Evolutionary conservation across 1,284 basidiomycete genomes (phyloP), one percentile per base, ranked within the genome.

Genomic region (Tylopilus sp.): DNA sequence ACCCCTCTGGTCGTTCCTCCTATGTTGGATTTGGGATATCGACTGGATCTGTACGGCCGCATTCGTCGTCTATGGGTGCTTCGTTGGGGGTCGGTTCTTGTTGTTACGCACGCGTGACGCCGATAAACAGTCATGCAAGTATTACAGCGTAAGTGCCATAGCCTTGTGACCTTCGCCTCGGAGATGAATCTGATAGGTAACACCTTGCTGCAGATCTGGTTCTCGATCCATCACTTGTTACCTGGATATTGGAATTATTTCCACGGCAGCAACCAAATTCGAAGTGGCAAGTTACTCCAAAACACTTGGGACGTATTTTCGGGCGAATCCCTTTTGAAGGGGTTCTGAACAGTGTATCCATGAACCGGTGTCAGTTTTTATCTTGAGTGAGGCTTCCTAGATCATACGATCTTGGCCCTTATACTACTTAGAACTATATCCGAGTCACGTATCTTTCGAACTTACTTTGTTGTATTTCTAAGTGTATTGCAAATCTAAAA

Each of bases 121-220:
- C 0, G 79, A 80, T 41, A 77, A 72, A 47, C 64, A 60, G 36
- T 79, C 77, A 6, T 79, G 75, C 68, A 80, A 74, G 39, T 77
- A 67, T 58, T 79, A 79, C 29, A 80, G 78, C 36, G 79, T 81
- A n/a, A 66, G 78, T 72, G n/a, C n/a, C n/a, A n/a, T n/a, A n/a
- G n/a, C n/a, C n/a, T n/a, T n/a, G n/a, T n/a, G n/a, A n/a, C n/a
- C n/a, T n/a, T n/a, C n/a, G n/a, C n/a, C n/a, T n/a, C n/a, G n/a
- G n/a, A n/a, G n/a, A n/a, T n/a, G n/a, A n/a, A n/a, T n/a, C n/a
- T n/a, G n/a, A n/a, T n/a, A n/a, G n/a, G n/a, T n/a, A n/a, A n/a
- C n/a, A n/a, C 41, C 16, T 8, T 44, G 1, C 10, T 24, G 47
- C 6, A 78, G 76, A 6, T 80, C 22, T 78, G 79, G 76, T 75